Percentiles rank a stretch among this genome's conserved stretches.
Evolutionary conservation across 78 protist species (phyloP).

Genomic region (Protostelium mycophagum): DNA sequence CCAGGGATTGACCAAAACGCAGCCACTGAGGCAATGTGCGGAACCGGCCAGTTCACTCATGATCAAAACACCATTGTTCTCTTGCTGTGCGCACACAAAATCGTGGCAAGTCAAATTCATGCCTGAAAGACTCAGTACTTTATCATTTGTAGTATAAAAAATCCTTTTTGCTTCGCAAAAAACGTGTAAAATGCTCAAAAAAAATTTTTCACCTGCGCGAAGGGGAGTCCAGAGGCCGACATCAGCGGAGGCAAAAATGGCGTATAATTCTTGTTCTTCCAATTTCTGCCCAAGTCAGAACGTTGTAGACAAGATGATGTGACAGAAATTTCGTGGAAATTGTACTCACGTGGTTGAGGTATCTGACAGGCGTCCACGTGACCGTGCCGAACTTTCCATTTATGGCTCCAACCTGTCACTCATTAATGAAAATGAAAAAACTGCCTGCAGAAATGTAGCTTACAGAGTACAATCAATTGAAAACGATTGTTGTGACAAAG

Average conservation of each 20-base stretch:
- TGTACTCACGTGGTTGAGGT: constrained; percentile 60
- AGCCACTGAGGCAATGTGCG: constrained; percentile 52
- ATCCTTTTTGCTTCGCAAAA: too few species aligned
- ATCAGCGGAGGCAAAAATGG: constrained; percentile 71
- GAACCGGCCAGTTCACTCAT: constrained; percentile 70
- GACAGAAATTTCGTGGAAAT: too few species aligned
- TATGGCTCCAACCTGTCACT: constrained; percentile 67
- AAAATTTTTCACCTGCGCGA: constrained; percentile 80
- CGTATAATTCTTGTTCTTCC: constrained; percentile 48
- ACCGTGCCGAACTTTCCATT: constrained; percentile 72
- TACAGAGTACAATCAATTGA: background rate
- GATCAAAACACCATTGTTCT: constrained; percentile 51
- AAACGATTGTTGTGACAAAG: too few species aligned
- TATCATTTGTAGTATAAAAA: too few species aligned
- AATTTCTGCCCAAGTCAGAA: constrained; percentile 41
- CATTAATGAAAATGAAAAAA: background rate
- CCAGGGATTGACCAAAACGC: constrained; percentile 69
- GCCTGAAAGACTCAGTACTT: constrained; percentile 4
- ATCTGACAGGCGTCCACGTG: constrained; percentile 70
- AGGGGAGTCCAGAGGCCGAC: constrained; percentile 73
- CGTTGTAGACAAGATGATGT: constrained; percentile 62
- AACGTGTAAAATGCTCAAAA: too few species aligned
- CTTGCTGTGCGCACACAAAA: constrained; percentile 58
- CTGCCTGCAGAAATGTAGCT: background rate
- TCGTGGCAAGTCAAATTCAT: constrained; percentile 59